Evolutionary conservation across 352 stramenopile species (phyloP).

Genomic region (Globisporangium ultimum): DNA sequence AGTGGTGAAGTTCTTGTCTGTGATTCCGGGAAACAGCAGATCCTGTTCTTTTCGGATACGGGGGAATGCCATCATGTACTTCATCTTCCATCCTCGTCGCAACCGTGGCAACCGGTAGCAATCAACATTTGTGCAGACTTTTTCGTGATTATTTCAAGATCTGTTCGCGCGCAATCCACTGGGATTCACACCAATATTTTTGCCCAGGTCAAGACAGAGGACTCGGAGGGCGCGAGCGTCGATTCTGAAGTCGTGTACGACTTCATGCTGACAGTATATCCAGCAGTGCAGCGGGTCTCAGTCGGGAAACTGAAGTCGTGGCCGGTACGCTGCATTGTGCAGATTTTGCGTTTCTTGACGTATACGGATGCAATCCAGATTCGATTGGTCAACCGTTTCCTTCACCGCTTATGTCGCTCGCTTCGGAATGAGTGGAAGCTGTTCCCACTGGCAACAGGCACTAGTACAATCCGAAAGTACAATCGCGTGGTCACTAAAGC

Average conservation of each 20-base stretch:
- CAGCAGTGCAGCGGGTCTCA: slow-evolving; percentile 19
- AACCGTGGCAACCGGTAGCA: slow-evolving; percentile 11
- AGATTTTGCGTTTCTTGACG: slow-evolving; percentile 34
- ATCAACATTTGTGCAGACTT: slow-evolving; percentile 23
- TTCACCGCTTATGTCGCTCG: slow-evolving; percentile 31
- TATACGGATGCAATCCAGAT: slow-evolving; percentile 48
- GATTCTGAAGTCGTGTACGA: not conserved
- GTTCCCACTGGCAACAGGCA: slow-evolving; percentile 33
- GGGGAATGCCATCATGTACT: slow-evolving; percentile 36
- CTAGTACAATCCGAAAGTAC: slow-evolving; percentile 27
- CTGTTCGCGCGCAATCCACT: not conserved
- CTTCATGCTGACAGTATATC: slow-evolving; percentile 20
- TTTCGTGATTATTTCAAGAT: slow-evolving; percentile 10
- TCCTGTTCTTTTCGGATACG: slow-evolving; percentile 42
- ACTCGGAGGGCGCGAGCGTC: too few species aligned
- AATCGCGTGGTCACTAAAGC: slow-evolving; percentile 29
- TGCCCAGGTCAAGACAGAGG: too few species aligned
- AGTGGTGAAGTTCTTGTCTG: slow-evolving; percentile 42
- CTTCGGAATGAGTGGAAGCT: slow-evolving; percentile 55
- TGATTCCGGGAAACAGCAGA: slow-evolving; percentile 24
- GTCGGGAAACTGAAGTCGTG: slow-evolving; percentile 27
- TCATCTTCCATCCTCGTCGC: slow-evolving; percentile 6
- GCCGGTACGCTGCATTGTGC: slow-evolving; percentile 19
- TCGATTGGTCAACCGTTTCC: slow-evolving; percentile 32
- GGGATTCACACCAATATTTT: too few species aligned